Conservation (phyloP, 306 rosid genomes). For the Fragaria ananassa region DNA sequence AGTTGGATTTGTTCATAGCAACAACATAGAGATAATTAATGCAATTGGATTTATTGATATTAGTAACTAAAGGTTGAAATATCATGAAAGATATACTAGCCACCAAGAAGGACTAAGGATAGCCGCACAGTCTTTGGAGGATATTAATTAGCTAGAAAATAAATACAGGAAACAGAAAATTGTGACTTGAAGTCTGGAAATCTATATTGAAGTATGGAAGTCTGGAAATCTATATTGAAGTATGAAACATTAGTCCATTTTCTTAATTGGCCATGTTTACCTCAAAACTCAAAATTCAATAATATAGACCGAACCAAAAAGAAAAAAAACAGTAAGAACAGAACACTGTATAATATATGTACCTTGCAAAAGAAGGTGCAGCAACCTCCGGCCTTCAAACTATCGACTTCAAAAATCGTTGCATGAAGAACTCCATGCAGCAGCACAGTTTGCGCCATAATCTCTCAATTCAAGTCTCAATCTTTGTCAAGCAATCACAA, state of each 20-base stretch:
- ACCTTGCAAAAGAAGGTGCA: constrained; percentile 45
- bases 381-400: constrained; percentile 26
- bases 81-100: neutral
- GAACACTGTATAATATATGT: neutral
- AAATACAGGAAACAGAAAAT: neutral
- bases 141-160: neutral
- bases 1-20: neutral
- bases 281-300: neutral
- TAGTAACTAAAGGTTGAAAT: neutral
- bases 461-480: constrained; percentile 8
- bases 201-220: neutral
- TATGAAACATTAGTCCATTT: neutral
- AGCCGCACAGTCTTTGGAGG: neutral
- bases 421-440: constrained; percentile 45
- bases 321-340: neutral
- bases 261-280: neutral
- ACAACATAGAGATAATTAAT: neutral
- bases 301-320: neutral
- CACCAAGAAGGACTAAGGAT: neutral
- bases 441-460: constrained; percentile 15
- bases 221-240: neutral
- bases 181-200: neutral
- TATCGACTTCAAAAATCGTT: constrained; percentile 39
- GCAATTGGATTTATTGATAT: neutral
- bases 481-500: neutral